Base-by-base conservation (phyloP, 495 filamentous ascomycete species). In the Sordaria brevicollis region DNA sequence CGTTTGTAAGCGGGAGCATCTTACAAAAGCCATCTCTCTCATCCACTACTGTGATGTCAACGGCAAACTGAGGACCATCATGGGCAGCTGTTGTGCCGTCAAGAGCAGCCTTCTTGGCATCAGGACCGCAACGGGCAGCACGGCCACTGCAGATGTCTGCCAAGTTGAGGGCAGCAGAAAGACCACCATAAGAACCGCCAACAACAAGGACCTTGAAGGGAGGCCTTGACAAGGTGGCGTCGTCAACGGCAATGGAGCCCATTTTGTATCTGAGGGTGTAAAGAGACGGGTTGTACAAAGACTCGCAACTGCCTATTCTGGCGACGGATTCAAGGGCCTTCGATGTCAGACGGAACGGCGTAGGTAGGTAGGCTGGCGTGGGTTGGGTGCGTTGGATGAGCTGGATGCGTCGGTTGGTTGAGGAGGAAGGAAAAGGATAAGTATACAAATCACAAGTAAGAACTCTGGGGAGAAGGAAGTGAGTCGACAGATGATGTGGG, bases 11-110 rank as follows among this genome's bases (percentile, higher is more conserved):
- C 82, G 34, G 25, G 67, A 70, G 35, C 49, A 34, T 72, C 79
- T 78, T 74, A 91, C 89, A 91, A 76, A 85, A 91, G 33, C 90
- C 90, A 82, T 92, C 90, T 29, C 88, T 81, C 70, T 91, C 87
- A 73, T 92, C 89, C 5, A 91, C 85, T 9, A 92, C 81, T 10
- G 89, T 91, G 65, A 91, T 87, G 39, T 90, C 81, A 21, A 91
- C 72, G 1, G 84, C 81, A 37, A 88, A 81, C 17, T 78, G 76
- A 74, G 76, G 36, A 71, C 79, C 74, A 35, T 74, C 67, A 31
- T 57, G 49, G 49, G 25, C 49, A 57, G 49, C 49, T 15, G 49
- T 29, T 29, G 49, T 57, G 49, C 49, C 49, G 49, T 57, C 49
- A 31, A 57, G 49, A 25, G 49, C 21, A 57, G 49, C 49, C 25